Base-by-base conservation (phyloP, 768 basidiomycete species). In the Leccinum broughii region DNA sequence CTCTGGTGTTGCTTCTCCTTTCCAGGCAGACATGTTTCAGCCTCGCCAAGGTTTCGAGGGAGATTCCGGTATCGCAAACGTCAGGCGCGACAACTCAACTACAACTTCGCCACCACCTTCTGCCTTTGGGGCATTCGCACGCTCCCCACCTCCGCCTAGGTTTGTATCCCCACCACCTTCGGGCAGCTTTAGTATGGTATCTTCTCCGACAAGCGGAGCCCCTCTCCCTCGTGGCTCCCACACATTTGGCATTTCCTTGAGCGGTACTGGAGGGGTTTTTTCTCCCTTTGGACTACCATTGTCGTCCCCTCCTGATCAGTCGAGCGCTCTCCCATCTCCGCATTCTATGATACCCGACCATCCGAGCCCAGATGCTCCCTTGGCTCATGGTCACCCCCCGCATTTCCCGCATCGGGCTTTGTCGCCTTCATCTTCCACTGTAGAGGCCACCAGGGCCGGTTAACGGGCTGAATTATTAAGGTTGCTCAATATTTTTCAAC, bases 401-500 rank as follows among this genome's bases (percentile, higher is more conserved):
- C 72, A 74, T 74, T 74, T 75, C 74, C 69, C 72, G 60, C 72
- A 76, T 74, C 74, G 72, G 59, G 72, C 74, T 66, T 67, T 74
- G 72, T 74, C 72, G 62, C 72, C 72, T 74, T 66, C 73, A 62
- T 75, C 74, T 64, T 74, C 70, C 67, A 74, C 74, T 68, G 67
- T 74, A 74, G 72, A 74, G 72, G 72, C 74, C 74, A 60, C 72
- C 67, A 74, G 72, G 74, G 72, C 72, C 72, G 72, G 72, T 74
- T 74, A 74, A 73, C 71, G 69, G 72, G 72, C 59, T 70, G 69
- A 71, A 69, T 73, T 75, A 75, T 75, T 70, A 72, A 72, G 66
- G 57, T 74, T 67, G 69, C 72, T 75, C 70, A 71, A 72, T 74
- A 74, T 74, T 73, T 69, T 68, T 54, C 71, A 72, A 71, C 68